These are phyloP conservation scores for Coemansia sp. DNA, from an alignment of 192 early-diverging fungal genomes.

Conservation along the genomic window DNA sequence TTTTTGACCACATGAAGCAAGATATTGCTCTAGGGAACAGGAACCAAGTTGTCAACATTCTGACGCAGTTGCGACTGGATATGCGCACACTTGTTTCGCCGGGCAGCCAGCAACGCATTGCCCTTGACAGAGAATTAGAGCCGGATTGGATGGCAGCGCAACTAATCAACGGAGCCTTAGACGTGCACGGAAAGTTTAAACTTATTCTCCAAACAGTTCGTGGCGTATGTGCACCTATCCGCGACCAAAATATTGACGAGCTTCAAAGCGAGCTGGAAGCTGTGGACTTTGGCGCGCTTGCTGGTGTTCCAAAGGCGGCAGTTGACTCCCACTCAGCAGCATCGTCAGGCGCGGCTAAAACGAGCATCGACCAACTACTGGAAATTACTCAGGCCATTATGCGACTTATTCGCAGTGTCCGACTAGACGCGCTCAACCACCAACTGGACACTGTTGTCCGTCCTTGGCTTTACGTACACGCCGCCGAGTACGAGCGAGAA, in stretches of 20 bases:
- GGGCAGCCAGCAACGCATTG: background rate
- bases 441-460: slow-evolving; percentile 33
- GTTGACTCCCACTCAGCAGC: background rate
- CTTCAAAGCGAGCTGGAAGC: slow-evolving; percentile 1
- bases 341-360: background rate
- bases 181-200: slow-evolving; percentile 14
- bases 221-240: slow-evolving; percentile 32
- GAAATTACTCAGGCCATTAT: slow-evolving; percentile 10
- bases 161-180: slow-evolving; percentile 8
- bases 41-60: slow-evolving; percentile 13
- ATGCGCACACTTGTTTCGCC: slow-evolving; percentile 25
- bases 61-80: slow-evolving; percentile 23
- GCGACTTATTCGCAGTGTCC: slow-evolving; percentile 23
- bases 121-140: slow-evolving; percentile 33
- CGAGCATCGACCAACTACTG: slow-evolving; percentile 6
- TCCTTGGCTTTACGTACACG: slow-evolving; percentile 35
- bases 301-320: background rate
- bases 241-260: slow-evolving; percentile 8
- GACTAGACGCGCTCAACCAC: slow-evolving; percentile 35
- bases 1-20: slow-evolving; percentile 18
- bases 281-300: background rate
- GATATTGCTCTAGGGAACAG: slow-evolving; percentile 13
- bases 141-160: slow-evolving; percentile 19
- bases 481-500: slow-evolving; percentile 31
- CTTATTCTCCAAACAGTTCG: slow-evolving; percentile 13